Base-by-base conservation (phyloP, 1,284 basidiomycete species). In the Irpex lacteus region DNA sequence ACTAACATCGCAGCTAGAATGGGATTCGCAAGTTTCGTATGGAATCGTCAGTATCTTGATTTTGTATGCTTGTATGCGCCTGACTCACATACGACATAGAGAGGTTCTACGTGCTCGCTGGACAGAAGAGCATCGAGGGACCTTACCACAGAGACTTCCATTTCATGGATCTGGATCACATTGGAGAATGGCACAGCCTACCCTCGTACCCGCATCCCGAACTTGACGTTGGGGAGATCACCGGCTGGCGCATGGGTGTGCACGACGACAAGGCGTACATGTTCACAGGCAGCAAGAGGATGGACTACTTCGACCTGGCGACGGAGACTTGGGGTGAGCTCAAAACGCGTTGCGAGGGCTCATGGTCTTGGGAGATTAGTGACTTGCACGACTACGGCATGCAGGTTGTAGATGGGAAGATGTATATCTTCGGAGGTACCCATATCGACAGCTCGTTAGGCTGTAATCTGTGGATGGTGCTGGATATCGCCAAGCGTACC, bases 261-360 rank as follows among this genome's bases (percentile, higher is more conserved):
- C 67, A 75, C 65, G 69, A 71, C 2, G 63, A 71, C 26, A 76
- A 75, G 63, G 77, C 76, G 2, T 77, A 77, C 60, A 69, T 77
- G 47, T 76, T 75, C 69, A 72, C 68, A 5, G 76, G 76, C 6
- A 52, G 59, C 3, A 58, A 64, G 1, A 32, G 63, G 0, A 50
- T 78, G 59, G 74, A 76, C 62, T 75, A 67, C 68, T 76, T 77
- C 60, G 77, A 79, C 65, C 71, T 78, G 15, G 71, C 75, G 60
- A 68, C 57, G 40, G 40, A 47, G n/a, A 47, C 40, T 21, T 78
- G 77, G 76, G 69, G 71, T 0, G 62, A 60, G 18, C 62, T 80
- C 55, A 60, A 53, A n/a, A 79, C 77, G 8, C 74, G 64, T 2
- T 78, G 74, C 11, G 58, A 68, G 64, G 49, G 71, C 66, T 32